A percentile compares a stretch with the other conserved stretches of the same genome.
Evolutionary conservation across 306 rosid species (phyloP).

Genomic region (Corylus americana): DNA sequence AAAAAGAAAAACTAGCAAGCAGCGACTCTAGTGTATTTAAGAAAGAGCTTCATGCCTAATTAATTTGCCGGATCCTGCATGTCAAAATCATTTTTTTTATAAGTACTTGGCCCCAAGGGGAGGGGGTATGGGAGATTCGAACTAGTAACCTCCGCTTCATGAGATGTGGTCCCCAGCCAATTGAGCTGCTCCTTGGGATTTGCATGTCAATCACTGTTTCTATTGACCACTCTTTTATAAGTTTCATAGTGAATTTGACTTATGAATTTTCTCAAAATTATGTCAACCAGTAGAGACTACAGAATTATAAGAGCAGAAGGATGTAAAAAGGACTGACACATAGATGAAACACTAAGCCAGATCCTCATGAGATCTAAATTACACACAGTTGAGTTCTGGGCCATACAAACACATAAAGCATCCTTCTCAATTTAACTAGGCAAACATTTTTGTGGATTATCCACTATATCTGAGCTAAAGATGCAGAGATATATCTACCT

Average conservation of each 20-base stretch:
- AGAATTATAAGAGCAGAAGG: background rate
- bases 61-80: background rate
- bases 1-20: background rate
- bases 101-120: too few species aligned
- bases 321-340: conserved; percentile 3
- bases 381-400: conserved; percentile 3
- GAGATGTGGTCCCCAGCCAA: too few species aligned
- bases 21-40: background rate
- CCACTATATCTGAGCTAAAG: conserved; percentile 8
- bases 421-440: conserved; percentile 22
- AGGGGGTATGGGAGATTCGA: too few species aligned
- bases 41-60: background rate
- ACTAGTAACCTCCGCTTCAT: too few species aligned
- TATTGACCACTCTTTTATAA: background rate
- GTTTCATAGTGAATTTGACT: background rate
- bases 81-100: background rate
- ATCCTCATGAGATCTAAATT: conserved; percentile 16
- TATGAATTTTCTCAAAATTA: background rate
- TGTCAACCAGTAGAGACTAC: background rate
- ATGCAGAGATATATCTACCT: conserved; percentile 48
- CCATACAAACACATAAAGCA: conserved; percentile 21
- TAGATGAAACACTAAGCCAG: conserved; percentile 23
- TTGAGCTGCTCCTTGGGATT: too few species aligned
- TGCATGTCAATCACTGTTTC: background rate
- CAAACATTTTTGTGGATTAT: conserved; percentile 19